Percentiles rank a stretch among this genome's conserved stretches.
phyloP scores from a whole-genome alignment of 164 flowering plant genomes.

The grape (Vitis vinifera) region DNA sequence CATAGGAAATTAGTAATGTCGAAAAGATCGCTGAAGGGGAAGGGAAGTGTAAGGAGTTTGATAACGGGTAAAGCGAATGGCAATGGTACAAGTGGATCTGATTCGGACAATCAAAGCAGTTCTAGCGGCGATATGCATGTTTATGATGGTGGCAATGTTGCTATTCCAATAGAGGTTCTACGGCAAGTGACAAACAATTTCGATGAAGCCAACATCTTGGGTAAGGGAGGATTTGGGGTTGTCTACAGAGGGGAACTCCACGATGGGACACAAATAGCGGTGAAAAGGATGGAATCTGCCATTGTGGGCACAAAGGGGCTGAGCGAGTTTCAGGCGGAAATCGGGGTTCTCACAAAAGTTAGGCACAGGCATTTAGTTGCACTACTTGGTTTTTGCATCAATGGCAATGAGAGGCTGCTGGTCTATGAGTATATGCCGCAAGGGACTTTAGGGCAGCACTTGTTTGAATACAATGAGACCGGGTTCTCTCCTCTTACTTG shows the following conservation, averaged over 20 bases:
- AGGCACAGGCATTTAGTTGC: slow-evolving; percentile 62
- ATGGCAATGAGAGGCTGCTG: slow-evolving; percentile 47
- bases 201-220: slow-evolving; percentile 37
- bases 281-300: slow-evolving; percentile 53
- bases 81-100: slow-evolving; percentile 24
- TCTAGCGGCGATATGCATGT: slow-evolving; percentile 22
- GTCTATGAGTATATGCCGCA: slow-evolving; percentile 63
- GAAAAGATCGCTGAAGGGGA: slow-evolving; percentile 10
- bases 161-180: slow-evolving; percentile 43
- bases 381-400: slow-evolving; percentile 42
- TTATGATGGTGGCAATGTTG: slow-evolving; percentile 40
- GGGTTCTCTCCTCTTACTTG: slow-evolving; percentile 38
- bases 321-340: slow-evolving; percentile 57
- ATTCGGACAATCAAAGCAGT: slow-evolving; percentile 27
- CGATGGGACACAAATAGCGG: slow-evolving; percentile 53
- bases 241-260: slow-evolving; percentile 52
- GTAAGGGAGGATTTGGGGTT: slow-evolving; percentile 60
- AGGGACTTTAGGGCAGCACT: slow-evolving; percentile 51
- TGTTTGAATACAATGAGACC: slow-evolving; percentile 29
- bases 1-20: slow-evolving; percentile 6
- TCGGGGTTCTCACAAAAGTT: slow-evolving; percentile 50
- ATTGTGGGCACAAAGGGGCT: slow-evolving; percentile 37
- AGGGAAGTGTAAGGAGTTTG: slow-evolving; percentile 13
- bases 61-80: slow-evolving; percentile 13
- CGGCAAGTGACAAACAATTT: slow-evolving; percentile 49